These are phyloP conservation scores for Arthrobotrys entomopaga DNA, from an alignment of 2,329 filamentous ascomycete species.

Conservation along the genomic window DNA sequence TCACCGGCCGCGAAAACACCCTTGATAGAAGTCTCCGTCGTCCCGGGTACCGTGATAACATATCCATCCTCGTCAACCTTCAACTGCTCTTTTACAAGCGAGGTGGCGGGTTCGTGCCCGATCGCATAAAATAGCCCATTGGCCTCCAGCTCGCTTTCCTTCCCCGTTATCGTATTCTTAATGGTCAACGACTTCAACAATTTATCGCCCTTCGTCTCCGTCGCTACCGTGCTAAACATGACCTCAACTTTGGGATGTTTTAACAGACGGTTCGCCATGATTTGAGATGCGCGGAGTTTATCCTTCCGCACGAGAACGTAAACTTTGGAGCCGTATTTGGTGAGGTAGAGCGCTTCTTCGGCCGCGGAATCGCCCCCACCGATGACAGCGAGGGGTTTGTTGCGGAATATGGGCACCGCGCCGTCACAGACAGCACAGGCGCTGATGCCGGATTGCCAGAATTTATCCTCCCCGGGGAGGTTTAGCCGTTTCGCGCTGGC, in stretches of 20 bases:
- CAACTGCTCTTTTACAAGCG: slow-evolving; percentile 89
- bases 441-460: slow-evolving; percentile 96
- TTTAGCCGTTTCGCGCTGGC: slow-evolving; percentile 86
- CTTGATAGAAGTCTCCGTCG: slow-evolving; percentile 84
- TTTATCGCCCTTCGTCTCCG: slow-evolving; percentile 85
- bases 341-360: slow-evolving; percentile 96
- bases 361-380: slow-evolving; percentile 96
- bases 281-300: slow-evolving; percentile 84
- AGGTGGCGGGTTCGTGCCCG: slow-evolving; percentile 91
- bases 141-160: slow-evolving; percentile 84
- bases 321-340: slow-evolving; percentile 95
- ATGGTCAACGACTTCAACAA: slow-evolving; percentile 89
- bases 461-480: slow-evolving; percentile 88
- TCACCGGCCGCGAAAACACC: slow-evolving; percentile 97
- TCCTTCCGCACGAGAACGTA: slow-evolving; percentile 91
- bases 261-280: slow-evolving; percentile 88
- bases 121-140: slow-evolving; percentile 97
- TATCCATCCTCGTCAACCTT: slow-evolving; percentile 91
- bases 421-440: slow-evolving; percentile 98
- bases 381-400: slow-evolving; percentile 94
- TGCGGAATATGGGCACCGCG: slow-evolving; percentile 94
- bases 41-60: slow-evolving; percentile 86
- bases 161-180: slow-evolving; percentile 79
- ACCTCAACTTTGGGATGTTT: slow-evolving; percentile 90
- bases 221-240: slow-evolving; percentile 81